Base-by-base conservation (phyloP, 306 rosid species). In the Lathyrus oleraceus region DNA sequence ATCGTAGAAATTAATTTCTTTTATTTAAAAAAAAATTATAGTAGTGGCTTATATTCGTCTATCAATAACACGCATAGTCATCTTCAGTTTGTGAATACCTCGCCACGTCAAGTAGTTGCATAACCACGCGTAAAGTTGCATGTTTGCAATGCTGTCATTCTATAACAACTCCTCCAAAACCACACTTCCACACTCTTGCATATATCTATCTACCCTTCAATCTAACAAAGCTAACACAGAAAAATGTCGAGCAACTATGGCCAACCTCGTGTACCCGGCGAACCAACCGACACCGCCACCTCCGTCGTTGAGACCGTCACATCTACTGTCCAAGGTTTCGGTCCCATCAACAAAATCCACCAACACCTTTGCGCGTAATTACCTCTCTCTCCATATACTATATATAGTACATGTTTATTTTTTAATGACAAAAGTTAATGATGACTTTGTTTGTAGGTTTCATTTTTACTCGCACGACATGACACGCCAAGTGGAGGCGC, bases 401-500 rank as follows among this genome's bases (percentile, higher is more conserved):
- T 5, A 32, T 5, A 27, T 27, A 27, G 30, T 2, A 32, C 36
- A 6, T 6, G 8, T 32, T 32, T 32, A 6, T 1, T 2, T 32
- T 6, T 32, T 30, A 4, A 60, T 15, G 9, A 35, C n/a, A 28
- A 58, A n/a, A 15, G 5, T 32, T 17, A 48, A 19, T 62, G 17
- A 23, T 23, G 8, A 2, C 5, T 9, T 10, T 2, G n/a, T 21
- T 17, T 20, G 57, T 39, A 86, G 95, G 60, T 90, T 90, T 66
- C 96, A 90, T 72, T 86, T 88, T 65, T 93, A 93, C 74, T 68
- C 79, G 0, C 9, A 93, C 49, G 98, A 93, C 80, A 90, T 90
- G 96, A 88, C 86, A 0, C 71, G 90, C 53, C 96, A 88, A 73
- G 86, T 90, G 71, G 98, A 93, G 83, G 96, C 96, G 20, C 98